phyloP scores from a whole-genome alignment of 2,329 filamentous ascomycete genomes.

The Ramularia collo-cygni region DNA sequence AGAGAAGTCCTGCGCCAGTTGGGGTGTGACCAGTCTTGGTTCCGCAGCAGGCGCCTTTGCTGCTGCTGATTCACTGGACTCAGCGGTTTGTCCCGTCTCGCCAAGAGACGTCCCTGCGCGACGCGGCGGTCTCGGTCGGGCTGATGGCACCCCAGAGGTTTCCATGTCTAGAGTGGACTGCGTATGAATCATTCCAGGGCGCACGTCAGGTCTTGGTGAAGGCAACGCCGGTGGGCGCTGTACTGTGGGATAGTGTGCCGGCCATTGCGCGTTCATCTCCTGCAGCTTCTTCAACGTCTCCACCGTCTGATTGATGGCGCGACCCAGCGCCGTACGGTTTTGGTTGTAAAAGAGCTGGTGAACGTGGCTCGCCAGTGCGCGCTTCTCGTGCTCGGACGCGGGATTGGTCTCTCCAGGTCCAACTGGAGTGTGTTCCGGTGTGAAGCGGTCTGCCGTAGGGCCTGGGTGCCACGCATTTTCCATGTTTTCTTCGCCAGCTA shows the following conservation, averaged over 20 bases:
- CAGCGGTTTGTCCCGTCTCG: conserved; percentile 50
- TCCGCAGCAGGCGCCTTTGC: conserved; percentile 61
- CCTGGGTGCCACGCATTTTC: conserved; percentile 48
- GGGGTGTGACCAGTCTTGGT: conserved; percentile 79
- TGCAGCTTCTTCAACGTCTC: conserved; percentile 78
- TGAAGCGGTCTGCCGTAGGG: conserved; percentile 51
- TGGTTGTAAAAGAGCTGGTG: conserved; percentile 94
- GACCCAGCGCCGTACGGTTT: conserved; percentile 78
- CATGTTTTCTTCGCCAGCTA: conserved; percentile 55
- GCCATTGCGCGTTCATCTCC: conserved; percentile 85
- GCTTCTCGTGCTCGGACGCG: conserved; percentile 56
- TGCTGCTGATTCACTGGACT: conserved; percentile 58
- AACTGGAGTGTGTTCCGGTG: conserved; percentile 49
- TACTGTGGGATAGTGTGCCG: conserved; percentile 86
- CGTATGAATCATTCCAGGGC: conserved; percentile 58
- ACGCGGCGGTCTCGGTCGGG: conserved; percentile 49
- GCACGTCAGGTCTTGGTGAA: conserved; percentile 43
- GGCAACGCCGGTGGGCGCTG: conserved; percentile 49
- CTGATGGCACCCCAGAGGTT: conserved; percentile 28
- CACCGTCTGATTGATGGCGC: conserved; percentile 79
- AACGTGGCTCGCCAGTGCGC: conserved; percentile 70
- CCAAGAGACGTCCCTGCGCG: conserved; percentile 68
- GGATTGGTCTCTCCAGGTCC: conserved; percentile 42
- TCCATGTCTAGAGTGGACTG: conserved; percentile 53
- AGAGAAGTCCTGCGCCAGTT: conserved; percentile 93